These are phyloP conservation scores for Fraxinus sp. DNA, from an alignment of 305 asterid genomes.

Conservation along the genomic window DNA sequence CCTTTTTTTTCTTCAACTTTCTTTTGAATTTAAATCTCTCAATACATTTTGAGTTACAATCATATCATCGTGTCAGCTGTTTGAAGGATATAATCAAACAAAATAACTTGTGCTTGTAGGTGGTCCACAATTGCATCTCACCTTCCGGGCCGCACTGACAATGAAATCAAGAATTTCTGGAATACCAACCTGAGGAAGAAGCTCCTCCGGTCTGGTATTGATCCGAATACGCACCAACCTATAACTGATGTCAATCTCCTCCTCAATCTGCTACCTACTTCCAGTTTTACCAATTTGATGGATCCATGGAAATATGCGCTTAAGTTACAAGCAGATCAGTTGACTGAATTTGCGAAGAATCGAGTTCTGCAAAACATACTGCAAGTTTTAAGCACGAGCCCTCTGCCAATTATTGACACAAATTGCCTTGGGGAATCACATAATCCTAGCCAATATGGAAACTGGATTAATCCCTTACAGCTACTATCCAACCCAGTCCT, in stretches of 20 bases:
- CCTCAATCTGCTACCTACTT: neutral
- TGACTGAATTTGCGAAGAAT: conserved; percentile 20
- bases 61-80: neutral
- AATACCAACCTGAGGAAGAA: conserved; percentile 35
- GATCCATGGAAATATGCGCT: conserved; percentile 5
- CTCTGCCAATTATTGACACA: conserved; percentile 9
- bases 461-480: neutral
- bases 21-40: neutral
- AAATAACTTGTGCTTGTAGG: conserved; percentile 18
- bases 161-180: conserved; percentile 45
- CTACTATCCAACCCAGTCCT: neutral
- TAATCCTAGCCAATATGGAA: neutral
- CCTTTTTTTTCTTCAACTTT: neutral
- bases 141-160: conserved; percentile 45
- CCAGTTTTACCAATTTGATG: conserved; percentile 1
- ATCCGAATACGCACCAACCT: conserved; percentile 38
- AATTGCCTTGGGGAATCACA: conserved; percentile 10
- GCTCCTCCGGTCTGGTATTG: conserved; percentile 35
- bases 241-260: conserved; percentile 15
- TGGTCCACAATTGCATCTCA: conserved; percentile 38
- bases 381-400: conserved; percentile 22
- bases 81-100: neutral
- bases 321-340: neutral
- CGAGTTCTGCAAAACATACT: conserved; percentile 24
- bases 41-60: neutral